Evolutionary conservation across 495 filamentous ascomycete genomes (phyloP), one percentile per base, ranked within the genome.

Genomic region (Penicillium arizonense): DNA sequence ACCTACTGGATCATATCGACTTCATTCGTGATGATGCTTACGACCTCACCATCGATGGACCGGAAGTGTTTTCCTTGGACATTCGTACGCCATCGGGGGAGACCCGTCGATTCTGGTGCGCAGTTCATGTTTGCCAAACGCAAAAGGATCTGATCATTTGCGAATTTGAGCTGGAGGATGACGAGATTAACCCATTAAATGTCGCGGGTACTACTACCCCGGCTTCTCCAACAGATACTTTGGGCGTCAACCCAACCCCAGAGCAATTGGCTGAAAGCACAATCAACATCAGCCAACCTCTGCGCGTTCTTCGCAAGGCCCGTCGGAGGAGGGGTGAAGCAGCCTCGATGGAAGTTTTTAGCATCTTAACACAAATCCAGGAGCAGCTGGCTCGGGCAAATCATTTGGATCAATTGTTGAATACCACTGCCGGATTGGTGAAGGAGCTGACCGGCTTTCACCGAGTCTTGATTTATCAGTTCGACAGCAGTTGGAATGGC

Each of bases 391-490:
- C 56, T 12, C 57, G 69, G 28, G 54, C 71, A 5, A 47, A 68
- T 26, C 67, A 50, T 41, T 34, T 74, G 5, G 70, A 96, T 87
- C 56, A 91, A 86, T 56, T 76, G 1, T 48, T 76, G 13, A 71
- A 75, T 23, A 72, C 59, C 1, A 67, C 71, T 0, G 57, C 68
- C 0, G 70, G 73, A 1, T 49, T 75, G 7, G 73, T 72, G 1
- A 74, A 95, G 62, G 91, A 96, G 54, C 67, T 97, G 26, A 96
- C 90, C 0, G 91, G 92, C 0, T 97, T 97, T 58, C 91, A 96
- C 59, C 88, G 91, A 2, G 88, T 96, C 9, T 88, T 96, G 87
- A 80, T 97, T 13, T 96, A 96, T 67, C 91, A 95, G 60, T 97
- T 96, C 55, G 92, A 97, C 64, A 76, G 82, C 38, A 65, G 75